These are phyloP conservation scores for Taphrina wiesneri DNA, from an alignment of 1,139 yeast genomes.

Conservation along the genomic window DNA sequence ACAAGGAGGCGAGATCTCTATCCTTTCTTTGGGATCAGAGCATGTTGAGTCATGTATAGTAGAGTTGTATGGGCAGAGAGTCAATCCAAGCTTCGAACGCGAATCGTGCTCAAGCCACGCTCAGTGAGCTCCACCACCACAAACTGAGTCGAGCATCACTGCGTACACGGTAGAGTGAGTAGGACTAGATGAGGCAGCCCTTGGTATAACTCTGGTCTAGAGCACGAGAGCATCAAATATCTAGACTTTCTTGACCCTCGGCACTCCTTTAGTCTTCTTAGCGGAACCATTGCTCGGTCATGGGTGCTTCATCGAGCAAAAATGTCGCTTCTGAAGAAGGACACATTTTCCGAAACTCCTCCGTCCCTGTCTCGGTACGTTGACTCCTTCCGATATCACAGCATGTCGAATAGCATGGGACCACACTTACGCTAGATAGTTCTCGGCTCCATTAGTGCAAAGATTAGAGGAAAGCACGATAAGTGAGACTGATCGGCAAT, in stretches of 20 bases:
- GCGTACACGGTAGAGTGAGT: too few relatives aligned
- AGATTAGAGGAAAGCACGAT: neutral
- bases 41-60: too few relatives aligned
- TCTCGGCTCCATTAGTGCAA: neutral
- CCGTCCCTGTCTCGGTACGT: conserved; percentile 23
- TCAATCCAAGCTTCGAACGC: neutral
- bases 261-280: neutral
- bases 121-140: neutral
- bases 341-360: conserved; percentile 13
- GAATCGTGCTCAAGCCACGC: conserved; percentile 6
- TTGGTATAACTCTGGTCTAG: too few relatives aligned
- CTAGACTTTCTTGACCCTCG: too few relatives aligned
- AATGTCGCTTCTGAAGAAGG: conserved; percentile 9
- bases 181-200: too few relatives aligned
- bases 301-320: conserved; percentile 25
- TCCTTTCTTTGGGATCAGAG: too few relatives aligned
- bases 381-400: neutral
- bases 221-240: too few relatives aligned
- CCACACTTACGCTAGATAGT: neutral
- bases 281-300: neutral
- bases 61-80: neutral
- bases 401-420: neutral
- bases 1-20: too few relatives aligned
- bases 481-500: conserved; percentile 46
- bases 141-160: neutral